A percentile compares a stretch with the other conserved stretches of the same genome.
Conservation (phyloP, 2,329 filamentous ascomycete genomes). For the Coniochaeta hoffmannii region DNA sequence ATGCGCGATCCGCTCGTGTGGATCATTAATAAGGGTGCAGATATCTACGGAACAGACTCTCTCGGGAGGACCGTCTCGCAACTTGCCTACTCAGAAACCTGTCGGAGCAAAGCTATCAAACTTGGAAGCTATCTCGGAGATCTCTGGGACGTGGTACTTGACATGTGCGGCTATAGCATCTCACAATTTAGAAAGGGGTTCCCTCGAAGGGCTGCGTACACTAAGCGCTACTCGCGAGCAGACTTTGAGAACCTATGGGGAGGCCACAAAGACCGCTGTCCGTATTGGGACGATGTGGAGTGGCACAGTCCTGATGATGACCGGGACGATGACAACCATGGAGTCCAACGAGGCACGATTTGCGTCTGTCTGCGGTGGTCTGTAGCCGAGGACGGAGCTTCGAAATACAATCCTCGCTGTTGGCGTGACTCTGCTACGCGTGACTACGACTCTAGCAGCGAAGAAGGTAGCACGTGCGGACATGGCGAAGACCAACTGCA, state of each 20-base stretch:
- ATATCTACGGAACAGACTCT: neutral
- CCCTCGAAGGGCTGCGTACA: neutral
- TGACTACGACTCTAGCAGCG: too few relatives aligned
- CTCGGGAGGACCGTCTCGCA: neutral
- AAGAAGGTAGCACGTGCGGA: too few relatives aligned
- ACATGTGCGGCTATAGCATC: slow-evolving; percentile 6
- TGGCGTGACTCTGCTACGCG: too few relatives aligned
- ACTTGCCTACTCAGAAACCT: neutral
- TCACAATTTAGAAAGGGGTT: neutral
- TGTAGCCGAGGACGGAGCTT: too few relatives aligned
- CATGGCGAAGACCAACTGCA: too few relatives aligned
- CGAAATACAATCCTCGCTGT: too few relatives aligned
- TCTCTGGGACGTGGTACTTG: neutral
- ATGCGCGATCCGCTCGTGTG: neutral
- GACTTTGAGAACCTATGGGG: neutral
- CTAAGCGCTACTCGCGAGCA: neutral
- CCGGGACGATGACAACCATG: neutral
- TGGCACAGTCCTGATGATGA: neutral
- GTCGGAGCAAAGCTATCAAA: too few relatives aligned
- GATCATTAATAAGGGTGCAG: neutral
- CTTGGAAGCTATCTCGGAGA: neutral
- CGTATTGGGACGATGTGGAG: neutral
- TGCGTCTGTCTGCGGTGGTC: too few relatives aligned
- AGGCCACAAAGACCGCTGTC: neutral
- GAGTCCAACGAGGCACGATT: too few relatives aligned